A percentile compares a stretch with the other conserved stretches of the same genome.
Conservation (phyloP, 164 flowering plant genomes). For the Nymphaea colorata region DNA sequence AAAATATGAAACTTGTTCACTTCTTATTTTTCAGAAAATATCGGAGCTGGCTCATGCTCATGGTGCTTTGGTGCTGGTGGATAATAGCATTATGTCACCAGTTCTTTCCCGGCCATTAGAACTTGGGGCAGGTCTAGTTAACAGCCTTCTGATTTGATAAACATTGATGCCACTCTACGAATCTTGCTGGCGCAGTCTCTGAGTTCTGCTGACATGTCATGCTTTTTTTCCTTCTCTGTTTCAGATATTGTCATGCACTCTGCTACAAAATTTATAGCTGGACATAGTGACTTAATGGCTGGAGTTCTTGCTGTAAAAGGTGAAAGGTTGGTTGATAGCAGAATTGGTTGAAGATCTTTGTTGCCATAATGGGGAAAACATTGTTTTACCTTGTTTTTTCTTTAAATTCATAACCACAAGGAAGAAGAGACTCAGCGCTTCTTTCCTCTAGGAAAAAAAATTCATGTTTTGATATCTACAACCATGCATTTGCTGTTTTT, state of each 20-base stretch:
- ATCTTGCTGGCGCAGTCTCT: too few species aligned
- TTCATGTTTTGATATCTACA: neutral
- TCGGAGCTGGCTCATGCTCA: constrained; percentile 67
- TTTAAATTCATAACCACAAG: neutral
- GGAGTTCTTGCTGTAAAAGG: constrained; percentile 92
- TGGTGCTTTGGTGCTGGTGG: constrained; percentile 86
- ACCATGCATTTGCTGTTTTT: neutral
- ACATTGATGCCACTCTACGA: neutral
- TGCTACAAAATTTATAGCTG: constrained; percentile 90
- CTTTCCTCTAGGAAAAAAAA: neutral
- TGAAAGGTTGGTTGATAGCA: constrained; percentile 43
- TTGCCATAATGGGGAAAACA: neutral
- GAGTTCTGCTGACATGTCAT: too few species aligned
- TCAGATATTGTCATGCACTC: constrained; percentile 98
- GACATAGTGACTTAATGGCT: constrained; percentile 96
- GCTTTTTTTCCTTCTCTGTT: constrained; percentile 1
- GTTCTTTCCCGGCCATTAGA: constrained; percentile 78
- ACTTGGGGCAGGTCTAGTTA: constrained; percentile 81
- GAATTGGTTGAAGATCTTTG: too few species aligned
- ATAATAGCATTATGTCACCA: constrained; percentile 98
- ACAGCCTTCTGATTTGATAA: neutral
- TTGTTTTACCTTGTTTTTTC: neutral
- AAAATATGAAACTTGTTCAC: too few species aligned
- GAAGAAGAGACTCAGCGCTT: neutral
- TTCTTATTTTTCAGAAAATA: constrained; percentile 46